Evolutionary conservation across 805 yeast genomes (phyloP), one percentile per base, ranked within the genome.

Genomic region (Maudiozyma saulgeensis): DNA sequence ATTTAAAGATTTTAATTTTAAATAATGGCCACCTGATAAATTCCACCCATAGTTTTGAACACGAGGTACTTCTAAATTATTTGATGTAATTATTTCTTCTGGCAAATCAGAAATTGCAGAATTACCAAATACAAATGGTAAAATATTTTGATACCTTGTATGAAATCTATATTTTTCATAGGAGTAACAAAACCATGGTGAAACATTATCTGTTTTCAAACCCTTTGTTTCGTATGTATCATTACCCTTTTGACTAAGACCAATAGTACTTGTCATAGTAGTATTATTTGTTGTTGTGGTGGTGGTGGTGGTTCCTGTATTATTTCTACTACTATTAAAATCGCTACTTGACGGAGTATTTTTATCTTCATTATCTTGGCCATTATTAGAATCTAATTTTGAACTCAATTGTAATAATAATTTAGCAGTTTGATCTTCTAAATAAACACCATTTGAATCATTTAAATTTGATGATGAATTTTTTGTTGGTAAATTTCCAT

Each of bases 31-130:
- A 1, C 85, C 85, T n/a, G 75, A 68, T 77, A 80, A 66, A 58
- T 81, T 81, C 84, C 85, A 81, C 15, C 83, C 84, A 56, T 77
- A 81, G 46, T 72, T 75, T 57, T 81, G 83, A n/a, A 72, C 67
- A 43, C 84, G 62, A 4, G 84, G 84, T n/a, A 75, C 52, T 12
- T 63, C 56, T 13, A 78, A 68, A 15, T 65, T 58, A 21, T 61
- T 54, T 6, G 46, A 16, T 44, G 64, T 62, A 49, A 66, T 63
- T 16, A 69, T 68, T 6, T 63, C 63, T 8, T 66, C 54, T 9
- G 78, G 63, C 37, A 67, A 53, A 11, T 64, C 54, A 50, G 62
- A 62, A 50, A 71, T 52, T 12, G 64, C 52, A 19, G 61, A 53
- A 6, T 56, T 49, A 25, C 77, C 76, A 41, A 77, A 56, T 46